Base-by-base conservation (phyloP, 768 basidiomycete genomes). In the Pisolithus marmoratus region DNA sequence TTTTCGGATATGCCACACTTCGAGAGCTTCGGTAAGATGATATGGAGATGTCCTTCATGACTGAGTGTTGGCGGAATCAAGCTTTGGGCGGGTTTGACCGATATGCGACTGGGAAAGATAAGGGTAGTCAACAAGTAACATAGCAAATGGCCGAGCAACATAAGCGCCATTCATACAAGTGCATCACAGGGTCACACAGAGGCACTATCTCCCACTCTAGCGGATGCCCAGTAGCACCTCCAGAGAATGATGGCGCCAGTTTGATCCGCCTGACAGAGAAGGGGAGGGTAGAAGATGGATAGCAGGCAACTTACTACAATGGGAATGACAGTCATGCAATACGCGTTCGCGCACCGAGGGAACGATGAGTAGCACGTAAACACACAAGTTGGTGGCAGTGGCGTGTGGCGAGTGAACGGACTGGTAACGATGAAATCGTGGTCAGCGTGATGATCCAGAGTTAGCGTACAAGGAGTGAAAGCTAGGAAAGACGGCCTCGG, bases 11-110 rank as follows among this genome's bases (percentile, higher is more conserved):
- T 59, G 83, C 75, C 49, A 79, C 70, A 56, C 80, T 78, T 66
- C 85, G 79, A 57, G 83, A 76, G 63, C 78, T 76, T 60, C 77
- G 80, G 67, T 74, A 81, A 24, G 79, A 75, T 61, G 81, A 69
- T 43, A 68, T 70, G 29, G 84, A 80, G 55, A 79, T 72, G 74
- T 90, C 88, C 77, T 91, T 91, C 90, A 91, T 91, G 70, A 75
- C 75, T 75, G 58, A 23, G 8, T 49, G 59, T 54, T 54, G 58
- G 54, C 56, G 67, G 62, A 62, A 73, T 68, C 59, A 73, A 66
- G 60, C 71, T 70, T 66, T 71, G 69, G 60, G 69, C 65, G 60
- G 62, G 64, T 69, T 71, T 63, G 71, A 73, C 73, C 67, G 73
- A 72, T 72, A 68, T 64, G 60, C 70, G 65, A 63, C 77, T 80